Evolutionary conservation across 192 early-diverging fungal genomes (phyloP), one percentile per base, ranked within the genome.

Genomic region (Dissophora ornata): DNA sequence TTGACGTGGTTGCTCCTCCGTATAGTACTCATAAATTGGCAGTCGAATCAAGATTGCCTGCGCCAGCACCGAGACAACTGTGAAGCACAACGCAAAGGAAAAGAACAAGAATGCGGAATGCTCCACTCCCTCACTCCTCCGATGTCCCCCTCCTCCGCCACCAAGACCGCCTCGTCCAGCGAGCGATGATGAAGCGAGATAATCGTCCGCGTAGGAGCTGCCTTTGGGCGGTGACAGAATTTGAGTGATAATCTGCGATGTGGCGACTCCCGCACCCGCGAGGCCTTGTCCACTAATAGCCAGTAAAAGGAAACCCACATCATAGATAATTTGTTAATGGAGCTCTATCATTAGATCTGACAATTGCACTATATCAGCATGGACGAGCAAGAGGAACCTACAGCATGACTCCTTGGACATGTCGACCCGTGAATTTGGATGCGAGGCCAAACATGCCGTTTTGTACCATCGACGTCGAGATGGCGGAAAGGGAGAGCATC

Each of bases 321-420:
- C n/a, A n/a, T n/a, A n/a, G n/a, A n/a, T n/a, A n/a, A n/a, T n/a
- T n/a, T n/a, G n/a, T n/a, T n/a, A n/a, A n/a, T n/a, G n/a, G n/a
- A n/a, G n/a, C n/a, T 38, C 36, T 38, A 6, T 38, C 6, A 13
- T 13, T 38, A n/a, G 26, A 29, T 25, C 2, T 15, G 49, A 10
- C 25, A 19, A 36, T 42, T 50, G 29, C 26, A 19, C 30, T 13
- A 2, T 6, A 19, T 11, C 36, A 6, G 1, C 30, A 19, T 29
- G 18, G 16, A 19, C 36, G 24, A 4, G 24, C 7, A 28, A 10
- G 15, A n/a, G n/a, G n/a, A n/a, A 55, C 21, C 57, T 82, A 88
- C 87, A 90, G 86, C 75, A 95, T 85, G 7, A 93, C 86, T 4
- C 90, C 91, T 63, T 93, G 90, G 18, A 87, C 80, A 62, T 93